Conservation (phyloP, 352 stramenopile genomes). For the Pythium dissotocum region DNA sequence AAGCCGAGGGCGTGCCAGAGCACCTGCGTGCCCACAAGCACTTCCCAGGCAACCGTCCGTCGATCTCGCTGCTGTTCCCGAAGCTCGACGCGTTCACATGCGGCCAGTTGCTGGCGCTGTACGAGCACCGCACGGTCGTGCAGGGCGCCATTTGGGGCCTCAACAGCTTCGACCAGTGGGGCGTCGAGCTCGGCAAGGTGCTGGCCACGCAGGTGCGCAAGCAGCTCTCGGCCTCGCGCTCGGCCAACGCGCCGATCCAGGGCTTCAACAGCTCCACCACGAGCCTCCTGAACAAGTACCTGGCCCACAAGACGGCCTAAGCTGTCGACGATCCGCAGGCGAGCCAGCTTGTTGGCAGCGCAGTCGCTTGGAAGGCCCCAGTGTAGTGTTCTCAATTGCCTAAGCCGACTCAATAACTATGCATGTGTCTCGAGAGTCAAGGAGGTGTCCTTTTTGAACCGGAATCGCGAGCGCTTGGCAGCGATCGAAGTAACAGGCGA, state of each 20-base stretch:
- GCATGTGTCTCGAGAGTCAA: neutral
- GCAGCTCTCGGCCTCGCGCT: constrained; percentile 84
- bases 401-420: constrained; percentile 3
- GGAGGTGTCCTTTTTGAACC: neutral
- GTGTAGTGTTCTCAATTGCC: neutral
- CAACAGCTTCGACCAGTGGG: constrained; percentile 99
- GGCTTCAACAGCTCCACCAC: constrained; percentile 95
- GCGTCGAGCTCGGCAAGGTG: constrained; percentile 98
- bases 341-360: too few species aligned
- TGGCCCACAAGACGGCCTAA: constrained; percentile 75
- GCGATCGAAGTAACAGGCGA: too few species aligned
- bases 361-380: neutral
- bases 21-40: constrained; percentile 94
- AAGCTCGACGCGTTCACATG: constrained; percentile 94
- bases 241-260: constrained; percentile 73
- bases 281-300: constrained; percentile 92
- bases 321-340: neutral
- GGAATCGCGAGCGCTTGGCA: neutral
- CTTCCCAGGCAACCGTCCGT: constrained; percentile 98
- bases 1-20: constrained; percentile 91
- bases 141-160: constrained; percentile 99
- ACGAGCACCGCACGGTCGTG: constrained; percentile 97
- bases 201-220: constrained; percentile 95
- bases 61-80: constrained; percentile 95
- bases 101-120: constrained; percentile 97